Conservation (phyloP, 768 basidiomycete species). For the Pisolithus tinctorius region DNA sequence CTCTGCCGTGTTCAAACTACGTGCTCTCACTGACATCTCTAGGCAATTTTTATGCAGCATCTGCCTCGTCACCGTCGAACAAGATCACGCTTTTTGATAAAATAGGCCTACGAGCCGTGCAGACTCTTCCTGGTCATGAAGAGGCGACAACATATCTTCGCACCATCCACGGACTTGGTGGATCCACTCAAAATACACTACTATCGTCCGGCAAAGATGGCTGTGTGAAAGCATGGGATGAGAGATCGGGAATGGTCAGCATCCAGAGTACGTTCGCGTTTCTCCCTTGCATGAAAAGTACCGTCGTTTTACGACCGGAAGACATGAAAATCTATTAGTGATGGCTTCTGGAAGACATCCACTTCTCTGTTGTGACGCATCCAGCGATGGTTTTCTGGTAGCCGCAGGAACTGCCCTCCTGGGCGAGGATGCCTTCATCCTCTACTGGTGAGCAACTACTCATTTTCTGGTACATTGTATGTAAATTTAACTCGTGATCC, state of each 20-base stretch:
- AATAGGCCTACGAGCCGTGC: constrained; percentile 38
- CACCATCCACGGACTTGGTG: constrained; percentile 36
- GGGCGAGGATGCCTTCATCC: constrained; percentile 72
- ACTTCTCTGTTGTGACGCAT: constrained; percentile 65
- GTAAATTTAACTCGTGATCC: not conserved
- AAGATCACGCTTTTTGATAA: constrained; percentile 64
- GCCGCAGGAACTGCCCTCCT: constrained; percentile 80
- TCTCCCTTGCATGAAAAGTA: not conserved
- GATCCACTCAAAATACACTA: constrained; percentile 37
- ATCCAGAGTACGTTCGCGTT: constrained; percentile 50
- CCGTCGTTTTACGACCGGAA: constrained; percentile 34
- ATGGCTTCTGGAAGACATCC: constrained; percentile 37
- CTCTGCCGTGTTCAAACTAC: constrained; percentile 43
- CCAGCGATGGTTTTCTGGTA: constrained; percentile 61
- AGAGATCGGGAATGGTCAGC: constrained; percentile 42
- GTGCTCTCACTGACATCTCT: constrained; percentile 52
- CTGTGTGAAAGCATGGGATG: constrained; percentile 69
- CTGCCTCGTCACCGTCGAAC: constrained; percentile 56
- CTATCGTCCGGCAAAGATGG: constrained; percentile 70
- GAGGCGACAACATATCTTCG: constrained; percentile 51
- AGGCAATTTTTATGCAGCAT: constrained; percentile 49
- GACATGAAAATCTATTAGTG: constrained; percentile 33
- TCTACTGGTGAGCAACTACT: constrained; percentile 62
- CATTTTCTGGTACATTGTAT: not conserved
- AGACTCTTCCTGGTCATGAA: constrained; percentile 52